Percentiles rank a stretch among this genome's conserved stretches.
Evolutionary conservation across 148 eudicot genomes (phyloP).

Genomic region (Cornus suecica): DNA sequence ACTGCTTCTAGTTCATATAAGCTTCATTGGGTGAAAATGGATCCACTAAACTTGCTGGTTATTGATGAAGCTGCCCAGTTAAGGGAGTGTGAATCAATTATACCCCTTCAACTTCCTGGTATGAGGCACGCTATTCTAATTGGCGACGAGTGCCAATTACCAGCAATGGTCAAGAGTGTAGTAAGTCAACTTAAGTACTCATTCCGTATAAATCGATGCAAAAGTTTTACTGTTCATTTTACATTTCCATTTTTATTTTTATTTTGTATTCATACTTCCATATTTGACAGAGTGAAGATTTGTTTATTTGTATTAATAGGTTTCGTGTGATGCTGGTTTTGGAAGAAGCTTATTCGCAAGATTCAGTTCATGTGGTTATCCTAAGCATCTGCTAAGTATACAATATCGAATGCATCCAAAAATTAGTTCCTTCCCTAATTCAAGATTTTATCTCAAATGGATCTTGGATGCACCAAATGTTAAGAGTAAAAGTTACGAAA

Average conservation of each 20-base stretch:
- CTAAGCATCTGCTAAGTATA: slow-evolving; percentile 58
- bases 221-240: no score
- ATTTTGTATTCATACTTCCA: background rate
- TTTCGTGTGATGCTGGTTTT: slow-evolving; percentile 50
- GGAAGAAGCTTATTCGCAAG: slow-evolving; percentile 77
- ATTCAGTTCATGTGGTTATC: slow-evolving; percentile 52
- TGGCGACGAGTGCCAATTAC: slow-evolving; percentile 75
- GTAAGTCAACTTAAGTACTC: slow-evolving; percentile 27
- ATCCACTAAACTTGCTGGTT: slow-evolving; percentile 52
- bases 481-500: slow-evolving; percentile 31
- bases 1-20: slow-evolving; percentile 48
- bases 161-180: slow-evolving; percentile 65
- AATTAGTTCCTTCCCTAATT: slow-evolving; percentile 74
- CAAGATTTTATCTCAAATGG: slow-evolving; percentile 47
- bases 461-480: slow-evolving; percentile 60
- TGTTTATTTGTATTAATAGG: slow-evolving; percentile 22
- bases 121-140: slow-evolving; percentile 59
- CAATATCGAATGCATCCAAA: slow-evolving; percentile 89
- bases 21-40: slow-evolving; percentile 28
- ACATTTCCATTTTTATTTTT: background rate
- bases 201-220: background rate
- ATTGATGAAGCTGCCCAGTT: slow-evolving; percentile 74
- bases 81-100: slow-evolving; percentile 70
- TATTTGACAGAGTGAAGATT: background rate
- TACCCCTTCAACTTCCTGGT: slow-evolving; percentile 64